These are phyloP conservation scores for Leucocoprinus leucothites DNA, from an alignment of 768 basidiomycete genomes.

Conservation along the genomic window DNA sequence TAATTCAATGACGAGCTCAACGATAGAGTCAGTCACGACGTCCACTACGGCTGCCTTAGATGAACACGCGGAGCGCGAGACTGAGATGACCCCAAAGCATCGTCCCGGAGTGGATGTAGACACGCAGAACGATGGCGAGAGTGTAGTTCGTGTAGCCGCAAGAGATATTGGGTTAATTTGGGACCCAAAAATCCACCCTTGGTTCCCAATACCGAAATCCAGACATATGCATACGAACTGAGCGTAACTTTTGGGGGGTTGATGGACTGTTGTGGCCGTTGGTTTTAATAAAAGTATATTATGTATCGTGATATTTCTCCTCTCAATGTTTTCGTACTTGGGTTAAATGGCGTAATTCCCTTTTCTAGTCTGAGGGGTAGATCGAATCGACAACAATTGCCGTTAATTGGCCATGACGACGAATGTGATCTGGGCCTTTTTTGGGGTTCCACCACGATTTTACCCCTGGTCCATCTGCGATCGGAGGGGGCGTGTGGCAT, in stretches of 20 bases:
- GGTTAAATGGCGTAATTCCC: neutral
- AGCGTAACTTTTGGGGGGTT: neutral
- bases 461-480: too few species aligned
- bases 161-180: neutral
- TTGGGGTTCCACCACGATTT: too few species aligned
- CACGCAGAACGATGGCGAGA: neutral
- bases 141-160: neutral
- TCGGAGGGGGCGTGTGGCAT: too few species aligned
- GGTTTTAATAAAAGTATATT: neutral
- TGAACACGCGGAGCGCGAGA: neutral
- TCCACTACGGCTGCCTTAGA: too few species aligned
- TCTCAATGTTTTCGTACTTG: neutral
- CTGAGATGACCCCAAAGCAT: neutral
- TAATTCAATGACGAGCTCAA: neutral
- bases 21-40: neutral
- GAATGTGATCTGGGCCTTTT: too few species aligned
- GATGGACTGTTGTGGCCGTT: too few species aligned
- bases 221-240: neutral
- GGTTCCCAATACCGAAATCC: neutral
- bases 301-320: neutral
- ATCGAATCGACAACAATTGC: too few species aligned
- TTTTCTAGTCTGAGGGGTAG: neutral
- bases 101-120: neutral
- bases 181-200: constrained; percentile 9
- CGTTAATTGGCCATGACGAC: too few species aligned